These are phyloP conservation scores for Marasmius tenuissimus DNA, from an alignment of 1,284 basidiomycete genomes.

Conservation along the genomic window DNA sequence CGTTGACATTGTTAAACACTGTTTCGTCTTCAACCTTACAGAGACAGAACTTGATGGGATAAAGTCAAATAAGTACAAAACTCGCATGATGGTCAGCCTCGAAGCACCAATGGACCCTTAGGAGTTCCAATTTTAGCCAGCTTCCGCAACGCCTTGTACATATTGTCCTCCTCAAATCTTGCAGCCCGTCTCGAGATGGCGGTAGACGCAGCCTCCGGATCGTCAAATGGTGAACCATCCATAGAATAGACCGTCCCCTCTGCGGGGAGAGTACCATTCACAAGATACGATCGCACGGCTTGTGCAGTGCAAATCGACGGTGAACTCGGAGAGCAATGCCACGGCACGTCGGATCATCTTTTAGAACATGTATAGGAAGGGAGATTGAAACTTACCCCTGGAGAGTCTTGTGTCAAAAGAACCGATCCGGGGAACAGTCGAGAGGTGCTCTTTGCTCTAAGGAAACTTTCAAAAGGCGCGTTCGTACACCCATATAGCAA, in stretches of 20 bases:
- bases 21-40: too few species aligned
- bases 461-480: neutral
- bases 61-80: too few species aligned
- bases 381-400: conserved; percentile 4
- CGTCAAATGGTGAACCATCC: conserved; percentile 3
- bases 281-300: conserved; percentile 12
- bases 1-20: too few species aligned
- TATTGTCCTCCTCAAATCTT: too few species aligned
- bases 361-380: neutral
- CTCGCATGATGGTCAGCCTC: too few species aligned
- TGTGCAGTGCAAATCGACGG: conserved; percentile 12
- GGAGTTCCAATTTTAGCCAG: too few species aligned
- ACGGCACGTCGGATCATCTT: neutral
- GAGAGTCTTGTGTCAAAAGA: conserved; percentile 14
- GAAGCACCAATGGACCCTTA: too few species aligned
- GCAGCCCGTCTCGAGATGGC: too few species aligned
- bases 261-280: conserved; percentile 15
- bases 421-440: conserved; percentile 13
- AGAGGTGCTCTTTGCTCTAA: conserved; percentile 7
- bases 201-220: too few species aligned
- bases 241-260: conserved; percentile 10
- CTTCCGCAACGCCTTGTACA: too few species aligned
- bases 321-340: conserved; percentile 14
- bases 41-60: too few species aligned
- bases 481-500: neutral